Evolutionary conservation across 2,329 filamentous ascomycete species (phyloP), one percentile per base, ranked within the genome.

Genomic region (Fusarium torreyae): DNA sequence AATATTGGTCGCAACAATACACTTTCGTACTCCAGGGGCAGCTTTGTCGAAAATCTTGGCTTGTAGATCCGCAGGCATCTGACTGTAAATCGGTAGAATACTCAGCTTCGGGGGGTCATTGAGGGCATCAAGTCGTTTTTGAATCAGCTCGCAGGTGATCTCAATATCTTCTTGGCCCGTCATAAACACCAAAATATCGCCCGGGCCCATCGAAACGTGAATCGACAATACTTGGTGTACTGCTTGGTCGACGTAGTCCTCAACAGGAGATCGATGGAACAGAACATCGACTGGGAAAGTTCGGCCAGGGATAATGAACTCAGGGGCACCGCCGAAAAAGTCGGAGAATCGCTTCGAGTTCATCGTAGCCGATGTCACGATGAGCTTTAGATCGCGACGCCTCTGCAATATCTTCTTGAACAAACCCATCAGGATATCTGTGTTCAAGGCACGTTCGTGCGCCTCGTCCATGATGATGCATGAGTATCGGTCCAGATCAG

Each of bases 401-500:
- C 95, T 87, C 67, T 95, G 92, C 46, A 99, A 83, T 6, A 99
- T 95, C 81, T 99, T 99, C 80, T 98, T 99, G 82, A 99, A 95
- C 28, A 99, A 82, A 1, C 96, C 96, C 93, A 99, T 97, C 15
- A 99, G 83, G 18, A 99, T 95, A 79, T 99, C 96, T 0, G 96
- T 99, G 76, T 99, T 98, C 50, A 99, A 82, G 2, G 96, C 95
- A 78, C 96, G 89, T 80, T 99, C 96, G 86, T 99, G 96, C 6
- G 96, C 97, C 83, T 99, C 96, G 77, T 99, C 96, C 96, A 99
- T 99, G 80, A 99, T 99, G 74, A 99, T 94, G 78, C 94, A 98
- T 15, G 95, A 97, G 78, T 99, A 99, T 69, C 93, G 93, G 79
- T 98, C 96, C 45, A 99, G 85, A 78, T 99, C 95, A 8, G 92